Percentiles rank a stretch among this genome's conserved stretches.
Evolutionary conservation across 2,329 filamentous ascomycete species (phyloP).

Genomic region (Aureobasidium sp.): DNA sequence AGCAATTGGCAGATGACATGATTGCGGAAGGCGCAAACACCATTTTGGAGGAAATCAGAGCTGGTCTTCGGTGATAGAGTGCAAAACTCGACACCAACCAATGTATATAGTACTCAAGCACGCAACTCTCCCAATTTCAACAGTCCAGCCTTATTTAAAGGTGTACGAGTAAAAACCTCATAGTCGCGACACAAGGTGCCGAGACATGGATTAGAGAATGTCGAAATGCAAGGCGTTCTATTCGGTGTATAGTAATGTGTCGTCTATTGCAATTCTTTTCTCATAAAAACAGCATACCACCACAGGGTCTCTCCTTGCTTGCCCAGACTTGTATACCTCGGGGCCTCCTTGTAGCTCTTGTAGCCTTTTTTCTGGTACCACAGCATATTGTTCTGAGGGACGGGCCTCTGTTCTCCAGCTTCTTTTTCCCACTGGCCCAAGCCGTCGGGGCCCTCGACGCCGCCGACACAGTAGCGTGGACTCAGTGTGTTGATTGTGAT

Average conservation of each 20-base stretch:
- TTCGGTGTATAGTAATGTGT: not conserved
- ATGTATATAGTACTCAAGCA: not conserved
- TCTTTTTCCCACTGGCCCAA: slow-evolving; percentile 15
- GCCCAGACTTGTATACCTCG: slow-evolving; percentile 8
- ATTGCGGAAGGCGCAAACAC: slow-evolving; percentile 66
- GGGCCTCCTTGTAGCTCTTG: slow-evolving; percentile 18
- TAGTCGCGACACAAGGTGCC: too few species aligned
- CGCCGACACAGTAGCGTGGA: slow-evolving; percentile 14
- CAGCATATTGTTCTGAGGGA: slow-evolving; percentile 10
- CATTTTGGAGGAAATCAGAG: slow-evolving; percentile 58
- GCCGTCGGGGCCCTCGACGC: slow-evolving; percentile 16
- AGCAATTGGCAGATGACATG: slow-evolving; percentile 62
- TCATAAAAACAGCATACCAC: slow-evolving; percentile 4
- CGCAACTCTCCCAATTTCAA: not conserved
- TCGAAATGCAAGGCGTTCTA: not conserved
- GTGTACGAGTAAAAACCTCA: not conserved
- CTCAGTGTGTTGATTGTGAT: slow-evolving; percentile 19
- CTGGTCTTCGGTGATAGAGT: not conserved
- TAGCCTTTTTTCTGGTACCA: slow-evolving; percentile 20
- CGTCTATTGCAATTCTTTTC: not conserved
- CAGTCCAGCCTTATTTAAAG: not conserved
- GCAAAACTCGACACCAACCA: not conserved
- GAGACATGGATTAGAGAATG: not conserved
- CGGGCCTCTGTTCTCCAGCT: not conserved
- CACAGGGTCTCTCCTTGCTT: not conserved